Base-by-base conservation (phyloP, 1,284 basidiomycete species). In the Cystobasidiaceae sp. region DNA sequence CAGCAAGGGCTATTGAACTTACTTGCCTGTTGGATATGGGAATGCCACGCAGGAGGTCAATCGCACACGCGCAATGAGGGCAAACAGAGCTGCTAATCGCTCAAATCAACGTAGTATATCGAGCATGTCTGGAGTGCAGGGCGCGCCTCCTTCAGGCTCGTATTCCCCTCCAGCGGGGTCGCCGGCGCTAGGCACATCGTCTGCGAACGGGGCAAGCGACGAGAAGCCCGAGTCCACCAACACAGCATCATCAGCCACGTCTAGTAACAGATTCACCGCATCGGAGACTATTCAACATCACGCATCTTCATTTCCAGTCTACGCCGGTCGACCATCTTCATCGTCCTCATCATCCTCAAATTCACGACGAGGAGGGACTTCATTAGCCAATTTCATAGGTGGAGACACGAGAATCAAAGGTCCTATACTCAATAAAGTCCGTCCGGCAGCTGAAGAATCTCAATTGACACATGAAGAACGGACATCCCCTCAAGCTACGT, bases 381-480 rank as follows among this genome's bases (percentile, higher is more conserved):
- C 65, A 25, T 32, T 67, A 34, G 66, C 66, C n/a, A 49, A 67
- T 33, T 67, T 67, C 44, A 61, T 67, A 23, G 66, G 66, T n/a
- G 66, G 58, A 15, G 48, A 62, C 34, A 33, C 32, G 27, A 55
- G n/a, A 23, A 48, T 67, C 19, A 52, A 55, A 23, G 66, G 66
- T n/a, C 66, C 66, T 13, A 39, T 52, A 17, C 46, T 67, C 23
- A 67, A 67, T 43, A 61, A 62, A 44, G 45, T 28, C 8, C 33
- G 51, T 23, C 39, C 46, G 19, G 25, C 39, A 19, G 41, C 37
- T 30, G 34, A 52, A 30, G 46, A 49, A 30, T 50, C 48, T 28
- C 43, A 32, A 27, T 28, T 46, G 27, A 19, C 17, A n/a, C 4
- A 52, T 37, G 61, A 63, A 45, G 49, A 50, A 33, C 44, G 52